These are phyloP conservation scores for Ashbya aceris DNA, from an alignment of 1,139 yeast species.

Conservation along the genomic window DNA sequence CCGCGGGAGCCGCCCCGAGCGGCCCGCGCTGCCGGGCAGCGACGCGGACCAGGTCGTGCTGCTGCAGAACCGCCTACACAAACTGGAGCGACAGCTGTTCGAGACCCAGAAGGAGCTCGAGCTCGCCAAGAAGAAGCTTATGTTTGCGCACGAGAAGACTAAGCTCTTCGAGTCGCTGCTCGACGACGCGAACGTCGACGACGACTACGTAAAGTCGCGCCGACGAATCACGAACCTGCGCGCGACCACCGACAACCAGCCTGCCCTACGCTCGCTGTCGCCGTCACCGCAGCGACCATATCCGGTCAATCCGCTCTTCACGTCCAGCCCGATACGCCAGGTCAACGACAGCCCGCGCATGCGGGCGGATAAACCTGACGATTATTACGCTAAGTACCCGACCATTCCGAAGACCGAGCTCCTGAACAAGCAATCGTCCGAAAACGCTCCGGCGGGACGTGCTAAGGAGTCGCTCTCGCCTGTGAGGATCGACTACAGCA, in stretches of 20 bases:
- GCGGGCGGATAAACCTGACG: conserved; percentile 2
- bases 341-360: conserved; percentile 2
- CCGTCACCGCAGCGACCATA: conserved; percentile 25
- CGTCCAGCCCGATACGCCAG: conserved; percentile 28
- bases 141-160: conserved; percentile 32
- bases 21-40: conserved; percentile 6
- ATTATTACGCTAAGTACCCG: conserved; percentile 26
- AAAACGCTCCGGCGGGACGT: conserved; percentile 4
- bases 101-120: conserved; percentile 61
- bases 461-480: conserved; percentile 22
- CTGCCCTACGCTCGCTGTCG: conserved; percentile 19
- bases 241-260: conserved; percentile 21
- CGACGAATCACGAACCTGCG: conserved; percentile 27
- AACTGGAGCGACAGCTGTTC: conserved; percentile 45
- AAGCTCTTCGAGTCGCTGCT: conserved; percentile 22
- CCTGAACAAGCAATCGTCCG: conserved; percentile 9
- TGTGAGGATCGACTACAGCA: conserved; percentile 24
- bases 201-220: conserved; percentile 26
- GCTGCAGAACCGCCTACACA: conserved; percentile 35
- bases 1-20: conserved; percentile 20
- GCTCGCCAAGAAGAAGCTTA: conserved; percentile 50
- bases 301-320: conserved; percentile 25
- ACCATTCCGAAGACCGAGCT: conserved; percentile 26
- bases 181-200: conserved; percentile 28
- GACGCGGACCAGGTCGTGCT: conserved; percentile 16